phyloP scores from a whole-genome alignment of 495 filamentous ascomycete genomes.

The Lophium mytilinum region DNA sequence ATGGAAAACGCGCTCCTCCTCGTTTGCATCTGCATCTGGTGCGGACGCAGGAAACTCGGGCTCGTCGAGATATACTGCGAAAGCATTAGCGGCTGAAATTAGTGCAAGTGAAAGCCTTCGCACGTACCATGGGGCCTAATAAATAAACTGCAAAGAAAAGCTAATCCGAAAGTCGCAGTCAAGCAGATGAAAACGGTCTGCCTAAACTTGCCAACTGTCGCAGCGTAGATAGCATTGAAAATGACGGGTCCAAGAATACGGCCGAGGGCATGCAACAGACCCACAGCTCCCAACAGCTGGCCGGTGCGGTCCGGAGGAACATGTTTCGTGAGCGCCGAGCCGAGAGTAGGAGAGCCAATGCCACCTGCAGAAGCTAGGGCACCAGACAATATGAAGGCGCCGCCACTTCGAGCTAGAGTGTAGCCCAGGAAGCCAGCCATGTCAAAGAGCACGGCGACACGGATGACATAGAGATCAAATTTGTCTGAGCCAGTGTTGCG shows the following conservation, averaged over 20 bases:
- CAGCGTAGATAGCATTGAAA: constrained; percentile 78
- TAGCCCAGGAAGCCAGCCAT: constrained; percentile 68
- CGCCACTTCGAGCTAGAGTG: constrained; percentile 48
- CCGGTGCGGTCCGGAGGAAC: constrained; percentile 74
- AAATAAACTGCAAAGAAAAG: constrained; percentile 57
- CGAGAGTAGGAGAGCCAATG: constrained; percentile 73
- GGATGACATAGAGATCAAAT: constrained; percentile 70
- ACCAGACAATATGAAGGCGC: constrained; percentile 57
- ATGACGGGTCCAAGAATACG: constrained; percentile 69
- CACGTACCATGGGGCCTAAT: constrained; percentile 64
- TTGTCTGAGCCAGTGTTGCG: constrained; percentile 62
- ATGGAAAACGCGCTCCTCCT: not conserved
- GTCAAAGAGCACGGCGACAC: constrained; percentile 70
- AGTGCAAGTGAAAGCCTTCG: not conserved
- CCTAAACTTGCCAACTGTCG: constrained; percentile 66
- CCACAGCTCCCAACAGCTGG: constrained; percentile 76
- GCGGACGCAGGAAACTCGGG: not conserved
- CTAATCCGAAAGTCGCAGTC: constrained; percentile 54
- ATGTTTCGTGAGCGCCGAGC: constrained; percentile 81
- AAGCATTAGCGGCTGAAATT: not conserved
- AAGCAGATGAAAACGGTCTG: constrained; percentile 79
- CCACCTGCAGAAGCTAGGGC: constrained; percentile 69
- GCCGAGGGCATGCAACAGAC: constrained; percentile 74
- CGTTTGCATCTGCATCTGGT: not conserved
- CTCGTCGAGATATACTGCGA: not conserved